Evolutionary conservation across 1,139 yeast species (phyloP), one percentile per base, ranked within the genome.

Genomic region (Candida glucosophila): DNA sequence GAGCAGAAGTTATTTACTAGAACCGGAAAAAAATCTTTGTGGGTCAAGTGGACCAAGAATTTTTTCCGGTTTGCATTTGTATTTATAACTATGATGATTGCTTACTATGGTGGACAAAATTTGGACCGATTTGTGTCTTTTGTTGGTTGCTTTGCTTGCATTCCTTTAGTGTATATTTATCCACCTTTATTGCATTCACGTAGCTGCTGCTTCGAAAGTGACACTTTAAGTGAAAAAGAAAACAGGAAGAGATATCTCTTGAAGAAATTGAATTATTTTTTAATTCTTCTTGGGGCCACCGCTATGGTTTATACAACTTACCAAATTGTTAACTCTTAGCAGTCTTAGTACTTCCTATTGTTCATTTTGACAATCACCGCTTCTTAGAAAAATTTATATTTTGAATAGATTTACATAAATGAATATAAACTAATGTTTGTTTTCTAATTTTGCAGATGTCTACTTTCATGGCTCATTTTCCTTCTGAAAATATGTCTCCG

Each of bases 101-200:
- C 70, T 1, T 66, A 72, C 31, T 58, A 61, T 35, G 88, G 88
- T 0, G 78, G 85, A 2, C 61, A 66, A 31, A 73, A 77, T 41
- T 54, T 80, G 33, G 90, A 80, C 43, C 65, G 61, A 35, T 77
- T 80, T 51, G 88, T 80, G 14, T 83, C 95, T 5, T 65, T 90
- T 35, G 83, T 83, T 34, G 98, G 98, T 3, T 81, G 95, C 37
- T 77, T 88, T 49, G 96, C 98, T 0, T 90, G 98, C 49, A 78
- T 90, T 33, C 98, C 98, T 4, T 68, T 90, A 54, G 94, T 90
- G 28, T 90, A 88, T 55, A 75, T 90, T 25, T 92, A 83, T 47
- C 98, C 98, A 3, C 96, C 98, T 3, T 41, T 90, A 49, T 66
- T 90, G 30, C 96, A 88, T 47, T 58, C 69, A 34, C 55, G 52